Conservation (phyloP, 305 asterid genomes). For the Coffea humblotiana region DNA sequence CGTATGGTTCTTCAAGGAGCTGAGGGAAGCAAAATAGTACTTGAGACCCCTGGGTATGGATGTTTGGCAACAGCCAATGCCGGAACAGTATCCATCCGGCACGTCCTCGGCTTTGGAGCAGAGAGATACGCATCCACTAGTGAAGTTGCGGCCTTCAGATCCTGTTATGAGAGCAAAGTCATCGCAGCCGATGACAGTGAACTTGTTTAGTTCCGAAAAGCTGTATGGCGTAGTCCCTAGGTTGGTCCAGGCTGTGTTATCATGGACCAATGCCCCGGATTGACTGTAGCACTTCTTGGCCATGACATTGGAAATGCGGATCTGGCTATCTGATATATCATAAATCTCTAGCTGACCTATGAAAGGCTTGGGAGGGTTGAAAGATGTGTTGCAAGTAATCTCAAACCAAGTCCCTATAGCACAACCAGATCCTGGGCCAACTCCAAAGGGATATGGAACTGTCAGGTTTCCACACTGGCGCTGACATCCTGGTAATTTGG, state of each 20-base stretch:
- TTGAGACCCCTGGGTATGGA: conserved; percentile 52
- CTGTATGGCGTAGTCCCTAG: conserved; percentile 26
- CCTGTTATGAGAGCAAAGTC: conserved; percentile 34
- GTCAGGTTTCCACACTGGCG: conserved; percentile 49
- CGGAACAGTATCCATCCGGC: conserved; percentile 44
- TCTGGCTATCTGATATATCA: conserved; percentile 20
- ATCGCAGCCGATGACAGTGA: conserved; percentile 57
- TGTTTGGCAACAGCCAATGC: conserved; percentile 63
- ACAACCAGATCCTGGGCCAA: conserved; percentile 44
- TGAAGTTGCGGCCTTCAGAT: conserved; percentile 25
- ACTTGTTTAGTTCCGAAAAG: conserved; percentile 42
- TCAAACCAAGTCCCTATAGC: conserved; percentile 27
- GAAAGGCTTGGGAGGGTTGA: conserved; percentile 38
- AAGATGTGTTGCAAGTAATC: conserved; percentile 38
- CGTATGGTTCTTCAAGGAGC: conserved; percentile 1
- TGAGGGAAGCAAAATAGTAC: conserved; percentile 8
- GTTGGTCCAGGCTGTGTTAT: background rate
- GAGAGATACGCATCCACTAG: conserved; percentile 38
- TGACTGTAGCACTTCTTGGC: conserved; percentile 31
- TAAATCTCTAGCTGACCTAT: conserved; percentile 17
- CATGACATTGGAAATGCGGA: conserved; percentile 26
- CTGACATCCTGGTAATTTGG: conserved; percentile 40
- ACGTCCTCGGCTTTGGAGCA: conserved; percentile 33
- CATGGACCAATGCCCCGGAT: background rate
- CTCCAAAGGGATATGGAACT: conserved; percentile 58